Evolutionary conservation across 108 stramenopile genomes (phyloP), one percentile per base, ranked within the genome.

Genomic region (Tribonema minus): DNA sequence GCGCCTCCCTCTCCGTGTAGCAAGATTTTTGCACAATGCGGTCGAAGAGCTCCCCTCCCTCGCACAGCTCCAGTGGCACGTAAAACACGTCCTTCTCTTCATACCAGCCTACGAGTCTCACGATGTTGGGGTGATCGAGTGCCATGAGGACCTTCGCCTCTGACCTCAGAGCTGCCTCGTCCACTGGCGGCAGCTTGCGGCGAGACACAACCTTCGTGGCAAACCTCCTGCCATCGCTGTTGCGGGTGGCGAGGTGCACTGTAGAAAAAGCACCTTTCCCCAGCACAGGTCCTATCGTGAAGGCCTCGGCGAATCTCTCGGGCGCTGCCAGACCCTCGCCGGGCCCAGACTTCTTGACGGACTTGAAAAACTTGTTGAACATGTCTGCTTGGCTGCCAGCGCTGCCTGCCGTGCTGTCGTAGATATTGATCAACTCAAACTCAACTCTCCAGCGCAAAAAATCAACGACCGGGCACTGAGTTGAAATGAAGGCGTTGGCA

Each of bases 1-100:
- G 88, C 1, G 95, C 95, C 82, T 96, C 95, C 34, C 88, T 88
- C 79, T 98, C 97, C 41, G 91, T 96, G 82, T 96, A 96, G 15
- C 86, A 90, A 23, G 89, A 90, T 76, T 96, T 96, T 31, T 91
- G 88, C 28, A 93, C 94, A 70, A 98, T 95, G 23, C 94, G 88
- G 60, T 94, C 92, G 70, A 98, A 91, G 58, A 98, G 70, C 69
- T 98, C 93, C 25, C 86, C 86, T 27, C 81, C 69, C 38, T 62
- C 68, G 40, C 68, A 79, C 27, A 79, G 77, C 60, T 68, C 68
- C 0, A 69, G 35, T 2, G 77, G 65, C 60, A 68, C 46, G 61
- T 61, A 69, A 3, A 69, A 40, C 30, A 35, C 67, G 31, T 37
- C 28, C 28, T 60, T 31, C 68, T 79, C 80, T 25, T 74, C 80